These are phyloP conservation scores for Ogataea trehaloabstinens DNA, from an alignment of 805 yeast genomes.

Conservation along the genomic window DNA sequence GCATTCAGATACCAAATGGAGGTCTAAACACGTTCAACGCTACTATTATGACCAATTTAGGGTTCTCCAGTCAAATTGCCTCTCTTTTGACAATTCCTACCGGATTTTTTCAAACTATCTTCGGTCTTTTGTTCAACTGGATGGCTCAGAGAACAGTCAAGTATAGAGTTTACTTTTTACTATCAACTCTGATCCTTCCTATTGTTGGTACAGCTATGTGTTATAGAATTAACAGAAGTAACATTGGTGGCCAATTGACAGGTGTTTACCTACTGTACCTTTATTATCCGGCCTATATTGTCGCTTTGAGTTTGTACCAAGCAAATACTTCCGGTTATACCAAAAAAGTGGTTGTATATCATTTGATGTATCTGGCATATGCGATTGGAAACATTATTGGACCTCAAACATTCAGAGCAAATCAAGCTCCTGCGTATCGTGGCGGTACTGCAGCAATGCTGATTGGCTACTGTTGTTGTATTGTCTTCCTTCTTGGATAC, in stretches of 20 bases:
- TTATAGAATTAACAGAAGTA: constrained; percentile 29
- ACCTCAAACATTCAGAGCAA: constrained; percentile 63
- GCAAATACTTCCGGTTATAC: constrained; percentile 71
- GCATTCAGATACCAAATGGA: constrained; percentile 56
- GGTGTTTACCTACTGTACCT: constrained; percentile 29
- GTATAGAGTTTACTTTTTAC: too few species aligned
- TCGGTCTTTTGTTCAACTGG: constrained; percentile 11
- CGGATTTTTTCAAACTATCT: constrained; percentile 22
- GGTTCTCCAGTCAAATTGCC: constrained; percentile 18
- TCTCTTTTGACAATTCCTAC: constrained; percentile 20
- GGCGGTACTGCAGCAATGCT: constrained; percentile 50
- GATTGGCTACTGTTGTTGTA: constrained; percentile 30
- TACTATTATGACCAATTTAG: constrained; percentile 33
- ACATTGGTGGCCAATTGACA: constrained; percentile 32
- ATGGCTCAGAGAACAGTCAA: constrained; percentile 21
- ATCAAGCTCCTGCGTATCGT: constrained; percentile 57
- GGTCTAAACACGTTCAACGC: constrained; percentile 49
- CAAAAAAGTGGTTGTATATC: constrained; percentile 62
- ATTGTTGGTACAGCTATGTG: constrained; percentile 25
- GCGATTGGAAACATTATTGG: constrained; percentile 70
- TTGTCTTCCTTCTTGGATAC: constrained; percentile 28
- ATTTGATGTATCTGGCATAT: constrained; percentile 60
- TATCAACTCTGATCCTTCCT: constrained; percentile 23
- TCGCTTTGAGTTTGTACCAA: constrained; percentile 34
- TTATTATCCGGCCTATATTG: constrained; percentile 27